Base-by-base conservation (phyloP, 345 rosid genomes). In the Isatis tinctoria region DNA sequence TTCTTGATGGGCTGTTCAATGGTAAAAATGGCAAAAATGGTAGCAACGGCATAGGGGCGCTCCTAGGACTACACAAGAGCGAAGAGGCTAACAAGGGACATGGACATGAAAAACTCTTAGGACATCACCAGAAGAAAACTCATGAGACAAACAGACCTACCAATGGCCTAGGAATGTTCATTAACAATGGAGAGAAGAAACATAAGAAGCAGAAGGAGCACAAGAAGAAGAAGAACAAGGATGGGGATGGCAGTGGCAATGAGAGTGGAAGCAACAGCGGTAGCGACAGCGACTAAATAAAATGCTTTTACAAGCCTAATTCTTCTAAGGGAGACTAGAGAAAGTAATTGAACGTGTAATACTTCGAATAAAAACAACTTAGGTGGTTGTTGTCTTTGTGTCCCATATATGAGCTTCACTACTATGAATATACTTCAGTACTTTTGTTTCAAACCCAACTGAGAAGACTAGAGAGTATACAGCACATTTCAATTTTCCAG, bases 91-190 rank as follows among this genome's bases (percentile, higher is more conserved):
- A 26, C 43, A 69, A 60, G 65, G 30, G 20, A 14, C 49, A 75
- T 33, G 79, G 66, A 62, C 43, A 33, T 10, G 80, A 67, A 22
- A 69, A 70, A 60, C 52, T 70, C 47, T 35, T 70, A 28, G 80
- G 75, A 4, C 72, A 76, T 12, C 65, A 69, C 70, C 40, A 76
- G 17, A 76, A 60, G 63, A 75, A 51, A 52, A 60, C 37, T 60
- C 69, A 75, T 40, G 79, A 75, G 47, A 40, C 45, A 51, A 49
- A 75, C 48, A 75, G 51, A 40, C 26, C 63, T 47, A 22, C 4
- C 3, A 74, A 75, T 51, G 78, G 74, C 10, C 73, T 75, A 32
- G 79, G 79, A 39, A 51, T 75, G 74, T 75, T 75, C 56, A 67
- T 27, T 10, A 74, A 74, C 14, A 60, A 67, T 45, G 79, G 79